A percentile compares a stretch with the other conserved stretches of the same genome.
phyloP scores from a whole-genome alignment of 2,329 filamentous ascomycete genomes.

The Colletotrichum australisinense region DNA sequence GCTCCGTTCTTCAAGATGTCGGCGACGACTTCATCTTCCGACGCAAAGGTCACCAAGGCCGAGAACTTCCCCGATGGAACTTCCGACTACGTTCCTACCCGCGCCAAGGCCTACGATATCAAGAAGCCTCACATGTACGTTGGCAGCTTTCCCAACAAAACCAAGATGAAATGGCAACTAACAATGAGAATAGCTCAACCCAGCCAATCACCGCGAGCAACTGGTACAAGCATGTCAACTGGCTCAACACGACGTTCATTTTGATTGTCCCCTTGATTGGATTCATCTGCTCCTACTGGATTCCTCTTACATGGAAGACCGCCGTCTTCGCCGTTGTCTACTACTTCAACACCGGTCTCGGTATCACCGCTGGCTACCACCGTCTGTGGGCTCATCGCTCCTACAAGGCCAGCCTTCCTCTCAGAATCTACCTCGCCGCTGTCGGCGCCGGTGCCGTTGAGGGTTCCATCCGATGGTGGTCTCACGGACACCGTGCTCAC shows the following conservation, averaged over 20 bases:
- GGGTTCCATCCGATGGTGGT: slow-evolving; percentile 91
- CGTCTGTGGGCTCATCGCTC: slow-evolving; percentile 89
- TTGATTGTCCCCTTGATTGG: slow-evolving; percentile 81
- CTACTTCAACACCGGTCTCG: slow-evolving; percentile 86
- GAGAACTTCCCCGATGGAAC: slow-evolving; percentile 64
- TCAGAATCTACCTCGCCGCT: slow-evolving; percentile 85
- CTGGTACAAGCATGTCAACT: slow-evolving; percentile 94
- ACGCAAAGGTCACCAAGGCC: slow-evolving; percentile 51
- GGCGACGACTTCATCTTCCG: slow-evolving; percentile 48
- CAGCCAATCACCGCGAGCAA: slow-evolving; percentile 83
- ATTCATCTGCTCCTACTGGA: slow-evolving; percentile 80
- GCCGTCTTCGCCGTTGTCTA: slow-evolving; percentile 79
- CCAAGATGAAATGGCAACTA: neutral
- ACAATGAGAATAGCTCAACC: slow-evolving; percentile 62
- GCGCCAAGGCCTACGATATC: slow-evolving; percentile 59
- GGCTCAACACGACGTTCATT: slow-evolving; percentile 88
- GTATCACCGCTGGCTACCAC: slow-evolving; percentile 77
- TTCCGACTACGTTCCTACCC: slow-evolving; percentile 65
- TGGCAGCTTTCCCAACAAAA: neutral
- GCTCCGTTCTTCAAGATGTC: slow-evolving; percentile 23
- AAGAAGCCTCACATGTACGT: slow-evolving; percentile 81
- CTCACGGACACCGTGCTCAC: slow-evolving; percentile 86
- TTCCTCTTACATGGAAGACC: slow-evolving; percentile 78
- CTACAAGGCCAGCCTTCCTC: slow-evolving; percentile 80
- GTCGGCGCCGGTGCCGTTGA: slow-evolving; percentile 86